These are phyloP conservation scores for Acanthamoeba culbertsoni DNA, from an alignment of 208 protist genomes.

Conservation along the genomic window DNA sequence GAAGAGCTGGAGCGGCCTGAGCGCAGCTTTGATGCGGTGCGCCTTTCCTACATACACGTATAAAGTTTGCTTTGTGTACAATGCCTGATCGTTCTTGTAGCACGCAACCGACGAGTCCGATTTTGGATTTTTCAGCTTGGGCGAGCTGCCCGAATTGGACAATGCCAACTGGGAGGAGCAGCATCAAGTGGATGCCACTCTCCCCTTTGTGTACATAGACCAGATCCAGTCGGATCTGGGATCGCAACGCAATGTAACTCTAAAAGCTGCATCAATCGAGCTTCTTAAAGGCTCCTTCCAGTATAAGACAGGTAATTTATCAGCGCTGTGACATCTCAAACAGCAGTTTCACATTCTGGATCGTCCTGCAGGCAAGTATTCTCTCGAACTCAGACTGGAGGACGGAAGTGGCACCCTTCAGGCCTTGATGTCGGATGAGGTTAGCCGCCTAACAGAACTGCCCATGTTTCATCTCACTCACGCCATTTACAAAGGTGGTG, in stretches of 20 bases:
- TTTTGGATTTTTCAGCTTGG: neutral
- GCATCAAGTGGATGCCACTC: neutral
- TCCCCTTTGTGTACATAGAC: constrained; percentile 12
- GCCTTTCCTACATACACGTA: no score
- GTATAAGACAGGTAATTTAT: neutral
- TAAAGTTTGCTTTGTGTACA: no score
- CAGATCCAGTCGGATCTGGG: neutral
- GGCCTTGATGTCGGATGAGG: constrained; percentile 40
- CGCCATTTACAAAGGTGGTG: neutral
- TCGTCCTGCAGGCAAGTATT: neutral
- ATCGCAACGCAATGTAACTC: neutral
- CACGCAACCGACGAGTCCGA: neutral
- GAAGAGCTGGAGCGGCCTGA: neutral
- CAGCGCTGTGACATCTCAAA: neutral
- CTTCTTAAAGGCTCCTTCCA: constrained; percentile 46
- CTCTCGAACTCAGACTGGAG: constrained; percentile 30
- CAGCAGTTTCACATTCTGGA: neutral
- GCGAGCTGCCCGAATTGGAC: neutral
- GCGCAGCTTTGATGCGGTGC: no score
- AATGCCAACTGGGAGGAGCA: neutral
- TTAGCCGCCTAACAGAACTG: neutral
- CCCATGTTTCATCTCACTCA: neutral
- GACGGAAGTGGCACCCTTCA: constrained; percentile 18
- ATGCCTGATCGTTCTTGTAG: no score
- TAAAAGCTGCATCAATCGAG: constrained; percentile 25